phyloP scores from a whole-genome alignment of 139 green algal genomes.

The Zygnema circumcarinatum region DNA sequence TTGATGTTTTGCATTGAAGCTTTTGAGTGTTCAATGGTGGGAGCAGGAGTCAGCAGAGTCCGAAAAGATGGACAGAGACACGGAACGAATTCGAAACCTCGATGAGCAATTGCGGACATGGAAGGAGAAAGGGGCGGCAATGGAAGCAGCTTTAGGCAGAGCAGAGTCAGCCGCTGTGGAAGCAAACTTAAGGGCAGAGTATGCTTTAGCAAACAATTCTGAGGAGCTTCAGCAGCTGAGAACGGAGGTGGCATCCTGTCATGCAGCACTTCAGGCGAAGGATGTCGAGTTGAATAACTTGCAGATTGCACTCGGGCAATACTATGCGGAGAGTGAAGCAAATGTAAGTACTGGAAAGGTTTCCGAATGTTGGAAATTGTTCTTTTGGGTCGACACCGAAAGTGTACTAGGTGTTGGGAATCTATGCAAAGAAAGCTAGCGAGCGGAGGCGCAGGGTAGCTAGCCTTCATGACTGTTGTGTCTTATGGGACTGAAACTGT shows the following conservation, averaged over 20 bases:
- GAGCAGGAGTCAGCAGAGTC: conserved; percentile 47
- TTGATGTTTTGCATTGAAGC: background rate
- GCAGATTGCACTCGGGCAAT: conserved; percentile 49
- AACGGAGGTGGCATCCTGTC: conserved; percentile 20
- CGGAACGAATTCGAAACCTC: conserved; percentile 22
- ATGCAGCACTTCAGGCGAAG: conserved; percentile 13
- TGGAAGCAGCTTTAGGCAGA: background rate
- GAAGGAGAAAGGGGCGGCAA: background rate
- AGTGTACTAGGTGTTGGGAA: background rate
- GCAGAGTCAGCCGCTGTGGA: background rate
- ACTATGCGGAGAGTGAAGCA: conserved; percentile 48
- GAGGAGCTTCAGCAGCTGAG: conserved; percentile 30
- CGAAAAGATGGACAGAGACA: conserved; percentile 48
- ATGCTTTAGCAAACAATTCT: conserved; percentile 3
- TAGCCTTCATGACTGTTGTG: background rate
- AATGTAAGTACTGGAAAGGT: conserved; percentile 40
- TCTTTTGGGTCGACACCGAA: background rate
- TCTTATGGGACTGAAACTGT: background rate
- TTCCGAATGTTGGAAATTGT: no score
- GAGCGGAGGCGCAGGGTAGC: background rate
- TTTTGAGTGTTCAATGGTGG: background rate
- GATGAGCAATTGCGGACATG: background rate
- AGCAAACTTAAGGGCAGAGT: background rate
- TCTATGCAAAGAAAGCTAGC: background rate
- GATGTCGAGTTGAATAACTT: conserved; percentile 56